Base-by-base conservation (phyloP, 2,329 filamentous ascomycete species). In the Colletotrichum liriopes region DNA sequence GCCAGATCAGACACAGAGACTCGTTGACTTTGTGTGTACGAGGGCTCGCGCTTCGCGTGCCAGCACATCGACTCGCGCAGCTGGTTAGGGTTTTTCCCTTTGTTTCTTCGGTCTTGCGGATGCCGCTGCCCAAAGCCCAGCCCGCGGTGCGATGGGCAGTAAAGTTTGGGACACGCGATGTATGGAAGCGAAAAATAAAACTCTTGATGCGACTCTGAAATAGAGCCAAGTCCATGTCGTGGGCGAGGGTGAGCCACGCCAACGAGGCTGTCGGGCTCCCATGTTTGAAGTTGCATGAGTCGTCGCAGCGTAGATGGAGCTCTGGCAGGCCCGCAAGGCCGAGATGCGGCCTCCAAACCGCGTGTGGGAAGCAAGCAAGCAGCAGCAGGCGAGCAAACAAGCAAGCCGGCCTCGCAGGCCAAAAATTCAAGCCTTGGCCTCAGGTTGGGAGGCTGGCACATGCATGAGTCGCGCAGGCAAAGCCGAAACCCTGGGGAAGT, bases 281-380 rank as follows among this genome's bases (percentile, higher is more conserved):
- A 52, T 69, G 65, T 69, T 72, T 72, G 69, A 72, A 49, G 65
- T 72, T 47, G 51, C 69, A 69, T 72, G 69, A 72, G 69, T 72
- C 69, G 69, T 72, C 69, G 65, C 54, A 60, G 65, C 39, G 59
- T 39, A 49, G 59, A 47, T 69, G 65, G 69, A 72, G 63, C 52
- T 62, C 32, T 62, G 14, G n/a, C 14, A 64, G 52, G 45, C 59
- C 69, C 69, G 52, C 59, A 45, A 64, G 65, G 58, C 69, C 69
- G 69, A 72, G 58, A 58, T 62, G 64, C 67, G 60, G 52, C 43
- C 68, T 71, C 26, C 41, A 71, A 43, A 51, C 60, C 26, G 56
- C 20, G n/a, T 16, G 16, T 35, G 41, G 32, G 29, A 49, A 49
- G 43, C 29, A 47, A 43, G 39, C 55, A 32, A 26, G 23, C 23